Percentiles rank a stretch among this genome's conserved stretches.
Conservation (phyloP, 352 stramenopile species). For the Globisporangium iwayamae region DNA sequence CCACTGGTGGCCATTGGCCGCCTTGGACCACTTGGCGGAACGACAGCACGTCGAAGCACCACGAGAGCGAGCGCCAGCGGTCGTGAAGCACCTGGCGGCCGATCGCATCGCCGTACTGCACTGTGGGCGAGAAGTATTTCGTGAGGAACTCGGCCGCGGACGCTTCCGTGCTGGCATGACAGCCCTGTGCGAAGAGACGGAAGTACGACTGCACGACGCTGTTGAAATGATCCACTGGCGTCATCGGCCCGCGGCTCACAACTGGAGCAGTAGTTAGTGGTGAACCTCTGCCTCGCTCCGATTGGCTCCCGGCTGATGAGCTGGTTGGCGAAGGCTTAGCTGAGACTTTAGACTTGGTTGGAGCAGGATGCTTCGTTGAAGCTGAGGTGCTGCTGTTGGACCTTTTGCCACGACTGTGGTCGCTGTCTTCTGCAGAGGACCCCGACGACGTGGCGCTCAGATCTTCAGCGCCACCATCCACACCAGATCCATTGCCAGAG, state of each 20-base stretch:
- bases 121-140: slow-evolving; percentile 9
- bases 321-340: neutral
- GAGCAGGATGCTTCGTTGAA: neutral
- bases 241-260: slow-evolving; percentile 10
- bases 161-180: slow-evolving; percentile 2
- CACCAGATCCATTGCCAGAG: neutral
- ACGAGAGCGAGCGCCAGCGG: slow-evolving; percentile 20
- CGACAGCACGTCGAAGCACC: slow-evolving; percentile 17
- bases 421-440: slow-evolving; percentile 1
- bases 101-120: slow-evolving; percentile 6
- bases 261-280: slow-evolving; percentile 3
- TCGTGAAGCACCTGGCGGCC: slow-evolving; percentile 13
- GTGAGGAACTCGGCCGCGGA: slow-evolving; percentile 6
- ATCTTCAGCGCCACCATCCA: slow-evolving; percentile 12
- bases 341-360: neutral
- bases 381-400: neutral
- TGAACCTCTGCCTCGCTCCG: neutral
- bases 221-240: slow-evolving; percentile 12
- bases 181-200: slow-evolving; percentile 8
- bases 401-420: neutral
- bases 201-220: slow-evolving; percentile 13
- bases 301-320: neutral
- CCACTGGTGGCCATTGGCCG: neutral
- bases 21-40: slow-evolving; percentile 5
- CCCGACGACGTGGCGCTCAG: neutral